These are phyloP conservation scores for Tephrocybe sp. DNA, from an alignment of 768 basidiomycete genomes.

Conservation along the genomic window DNA sequence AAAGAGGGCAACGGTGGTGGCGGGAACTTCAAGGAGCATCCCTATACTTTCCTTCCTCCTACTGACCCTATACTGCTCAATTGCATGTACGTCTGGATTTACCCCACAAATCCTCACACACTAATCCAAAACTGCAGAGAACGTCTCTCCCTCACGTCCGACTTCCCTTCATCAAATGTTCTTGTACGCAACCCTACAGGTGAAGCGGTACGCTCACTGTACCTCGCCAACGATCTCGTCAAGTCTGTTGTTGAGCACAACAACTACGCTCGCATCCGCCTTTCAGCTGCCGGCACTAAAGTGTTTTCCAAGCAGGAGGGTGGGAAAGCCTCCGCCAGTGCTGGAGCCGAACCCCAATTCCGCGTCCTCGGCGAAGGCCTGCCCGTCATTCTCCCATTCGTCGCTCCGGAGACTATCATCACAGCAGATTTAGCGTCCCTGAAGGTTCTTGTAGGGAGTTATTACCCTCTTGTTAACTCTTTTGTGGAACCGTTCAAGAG, in stretches of 20 bases:
- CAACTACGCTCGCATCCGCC: slow-evolving; percentile 79
- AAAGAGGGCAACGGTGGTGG: slow-evolving; percentile 25
- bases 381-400: slow-evolving; percentile 78
- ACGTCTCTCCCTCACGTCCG: slow-evolving; percentile 64
- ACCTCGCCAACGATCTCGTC: slow-evolving; percentile 84
- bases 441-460: slow-evolving; percentile 66
- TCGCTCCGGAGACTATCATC: slow-evolving; percentile 65
- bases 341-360: slow-evolving; percentile 52
- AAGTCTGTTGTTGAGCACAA: slow-evolving; percentile 80
- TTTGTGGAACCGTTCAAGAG: slow-evolving; percentile 63
- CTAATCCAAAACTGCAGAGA: slow-evolving; percentile 40
- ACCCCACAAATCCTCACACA: not conserved
- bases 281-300: slow-evolving; percentile 93
- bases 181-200: slow-evolving; percentile 86
- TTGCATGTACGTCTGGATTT: slow-evolving; percentile 62
- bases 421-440: slow-evolving; percentile 56
- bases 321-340: slow-evolving; percentile 39
- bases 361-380: slow-evolving; percentile 85
- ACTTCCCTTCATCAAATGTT: slow-evolving; percentile 75
- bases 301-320: slow-evolving; percentile 89
- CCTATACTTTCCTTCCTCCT: slow-evolving; percentile 78
- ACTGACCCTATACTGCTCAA: slow-evolving; percentile 67
- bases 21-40: slow-evolving; percentile 81
- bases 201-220: slow-evolving; percentile 75
- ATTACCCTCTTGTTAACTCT: slow-evolving; percentile 75